These are phyloP conservation scores for Podaxis sp. DNA, from an alignment of 768 basidiomycete genomes.

Conservation along the genomic window DNA sequence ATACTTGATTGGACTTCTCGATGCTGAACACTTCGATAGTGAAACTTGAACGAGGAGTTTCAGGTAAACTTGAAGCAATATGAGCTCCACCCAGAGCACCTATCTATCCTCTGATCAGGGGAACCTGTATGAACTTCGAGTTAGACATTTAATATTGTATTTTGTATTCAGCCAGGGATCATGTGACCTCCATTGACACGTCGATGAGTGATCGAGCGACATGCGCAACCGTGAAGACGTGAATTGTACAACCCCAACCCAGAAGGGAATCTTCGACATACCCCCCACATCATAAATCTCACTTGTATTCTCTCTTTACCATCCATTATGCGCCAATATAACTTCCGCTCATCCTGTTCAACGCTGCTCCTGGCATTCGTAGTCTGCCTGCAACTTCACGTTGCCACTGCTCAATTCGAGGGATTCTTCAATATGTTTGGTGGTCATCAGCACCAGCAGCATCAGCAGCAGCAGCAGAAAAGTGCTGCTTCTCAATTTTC, in stretches of 20 bases:
- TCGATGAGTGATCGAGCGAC: constrained; percentile 7
- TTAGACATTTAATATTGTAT: neutral
- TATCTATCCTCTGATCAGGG: neutral
- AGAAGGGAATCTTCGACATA: neutral
- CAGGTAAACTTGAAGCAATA: too few species aligned
- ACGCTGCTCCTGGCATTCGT: constrained; percentile 17
- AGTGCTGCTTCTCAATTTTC: constrained; percentile 62
- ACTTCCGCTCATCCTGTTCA: neutral
- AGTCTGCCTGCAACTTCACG: constrained; percentile 34
- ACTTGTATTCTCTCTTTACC: neutral
- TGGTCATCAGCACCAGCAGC: constrained; percentile 54
- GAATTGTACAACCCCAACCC: neutral
- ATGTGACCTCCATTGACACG: constrained; percentile 10
- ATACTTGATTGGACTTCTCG: neutral
- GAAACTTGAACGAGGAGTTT: neutral
- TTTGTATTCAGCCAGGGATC: neutral
- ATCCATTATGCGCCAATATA: neutral
- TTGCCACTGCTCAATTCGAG: constrained; percentile 66
- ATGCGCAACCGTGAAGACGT: constrained; percentile 2
- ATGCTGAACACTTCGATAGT: neutral
- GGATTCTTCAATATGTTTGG: constrained; percentile 81
- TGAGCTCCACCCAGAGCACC: neutral
- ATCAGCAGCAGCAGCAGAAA: constrained; percentile 60
- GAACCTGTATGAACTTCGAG: neutral
- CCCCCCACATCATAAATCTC: neutral